Evolutionary conservation across 2,329 filamentous ascomycete species (phyloP).

Genomic region (Leptographium radiaticola): DNA sequence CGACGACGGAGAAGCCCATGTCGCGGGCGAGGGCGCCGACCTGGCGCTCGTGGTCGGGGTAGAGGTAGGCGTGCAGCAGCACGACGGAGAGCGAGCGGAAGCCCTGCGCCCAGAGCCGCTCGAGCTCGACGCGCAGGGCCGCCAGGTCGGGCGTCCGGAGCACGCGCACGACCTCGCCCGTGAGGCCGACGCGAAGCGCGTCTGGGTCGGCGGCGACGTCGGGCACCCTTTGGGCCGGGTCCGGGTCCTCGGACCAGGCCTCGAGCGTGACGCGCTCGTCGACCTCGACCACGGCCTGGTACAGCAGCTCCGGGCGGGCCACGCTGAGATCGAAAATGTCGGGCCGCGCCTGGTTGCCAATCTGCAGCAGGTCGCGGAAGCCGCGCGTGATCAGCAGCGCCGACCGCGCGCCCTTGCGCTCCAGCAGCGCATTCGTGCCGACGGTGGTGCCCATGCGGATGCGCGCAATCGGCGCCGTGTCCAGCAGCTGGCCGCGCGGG

Average conservation of each 20-base stretch:
- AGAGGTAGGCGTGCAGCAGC: constrained; percentile 87
- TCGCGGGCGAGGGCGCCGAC: constrained; percentile 65
- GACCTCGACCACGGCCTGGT: constrained; percentile 75
- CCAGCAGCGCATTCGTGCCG: constrained; percentile 80
- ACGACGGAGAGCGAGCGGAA: constrained; percentile 79
- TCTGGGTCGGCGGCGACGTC: constrained; percentile 12
- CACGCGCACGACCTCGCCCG: constrained; percentile 62
- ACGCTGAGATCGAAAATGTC: constrained; percentile 88
- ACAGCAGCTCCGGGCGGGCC: constrained; percentile 73
- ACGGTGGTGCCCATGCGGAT: constrained; percentile 96
- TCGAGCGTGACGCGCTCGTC: constrained; percentile 85
- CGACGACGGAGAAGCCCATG: constrained; percentile 52
- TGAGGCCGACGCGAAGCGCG: constrained; percentile 52
- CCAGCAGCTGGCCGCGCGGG: constrained; percentile 64
- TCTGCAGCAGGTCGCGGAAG: constrained; percentile 76
- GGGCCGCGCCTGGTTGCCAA: constrained; percentile 82
- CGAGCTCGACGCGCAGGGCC: constrained; percentile 44
- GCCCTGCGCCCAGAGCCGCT: constrained; percentile 54
- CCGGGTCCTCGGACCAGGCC: constrained; percentile 81
- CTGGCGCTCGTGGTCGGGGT: constrained; percentile 69
- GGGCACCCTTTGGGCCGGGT: constrained; percentile 42
- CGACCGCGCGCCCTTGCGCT: constrained; percentile 81
- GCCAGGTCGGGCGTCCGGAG: constrained; percentile 46
- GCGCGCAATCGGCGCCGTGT: constrained; percentile 73
- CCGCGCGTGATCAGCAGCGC: constrained; percentile 79